Base-by-base conservation (phyloP, 257 asterid genomes). In the Linaria vulgaris region DNA sequence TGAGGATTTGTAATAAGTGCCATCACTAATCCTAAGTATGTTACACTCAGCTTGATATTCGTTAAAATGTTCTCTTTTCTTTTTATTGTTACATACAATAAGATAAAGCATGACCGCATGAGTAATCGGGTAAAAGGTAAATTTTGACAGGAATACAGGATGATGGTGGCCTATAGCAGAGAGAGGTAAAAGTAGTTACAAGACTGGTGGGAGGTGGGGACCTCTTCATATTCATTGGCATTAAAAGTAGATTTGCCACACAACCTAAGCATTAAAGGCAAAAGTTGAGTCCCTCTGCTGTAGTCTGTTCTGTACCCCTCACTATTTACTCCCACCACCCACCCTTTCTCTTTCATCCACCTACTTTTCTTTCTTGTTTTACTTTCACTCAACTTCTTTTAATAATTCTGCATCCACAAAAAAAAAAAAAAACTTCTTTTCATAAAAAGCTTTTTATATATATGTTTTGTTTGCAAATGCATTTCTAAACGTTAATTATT, bases 271-370 rank as follows among this genome's bases (percentile, higher is more conserved):
- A 12, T 52, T 54, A 68, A 72, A 76, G 59, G 75, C 73, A 54
- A 73, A 69, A 60, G 77, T 21, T 0, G 49, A 2, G 70, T 59
- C 54, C 52, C 59, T 64, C 59, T 65, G 59, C 39, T 34, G 37
- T 63, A 56, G 22, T 67, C 64, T 67, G 75, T 43, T 67, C 48
- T 62, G 60, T n/a, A 43, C 15, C 48, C 61, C 6, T 30, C 44
- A 37, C 17, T 52, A 13, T 17, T 46, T 25, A 62, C 65, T 39
- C 63, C 65, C 74, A 53, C 72, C 76, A 73, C 73, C 76, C 34
- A 61, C 60, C 59, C 30, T 21, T 27, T 71, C 53, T 23, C 59
- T 47, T 41, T 64, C 17, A 10, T 56, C 59, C 66, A 68, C 77
- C 71, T 14, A 64, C 67, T 48, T 62, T 52, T n/a, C 21, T 61